phyloP scores from a whole-genome alignment of 164 flowering plant species.

The Chimonanthus salicifolius region DNA sequence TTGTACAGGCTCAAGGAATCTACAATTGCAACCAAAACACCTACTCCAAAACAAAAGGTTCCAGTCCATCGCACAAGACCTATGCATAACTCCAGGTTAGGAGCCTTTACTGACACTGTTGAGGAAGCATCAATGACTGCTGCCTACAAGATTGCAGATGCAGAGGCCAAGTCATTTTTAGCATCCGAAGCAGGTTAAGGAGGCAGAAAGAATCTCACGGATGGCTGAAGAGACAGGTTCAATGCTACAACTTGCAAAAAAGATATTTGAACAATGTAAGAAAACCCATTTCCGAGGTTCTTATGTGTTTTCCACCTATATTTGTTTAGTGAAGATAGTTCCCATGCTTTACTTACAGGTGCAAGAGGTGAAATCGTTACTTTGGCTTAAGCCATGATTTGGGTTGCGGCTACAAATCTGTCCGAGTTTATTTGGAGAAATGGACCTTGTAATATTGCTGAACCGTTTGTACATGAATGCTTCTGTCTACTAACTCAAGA shows the following conservation, averaged over 20 bases:
- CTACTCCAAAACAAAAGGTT: constrained; percentile 41
- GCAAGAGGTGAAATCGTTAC: constrained; percentile 33
- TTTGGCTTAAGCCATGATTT: constrained; percentile 21
- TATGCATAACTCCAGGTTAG: constrained; percentile 11
- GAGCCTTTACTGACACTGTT: constrained; percentile 19
- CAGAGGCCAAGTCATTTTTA: constrained; percentile 62
- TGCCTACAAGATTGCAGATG: constrained; percentile 69
- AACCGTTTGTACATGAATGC: neutral
- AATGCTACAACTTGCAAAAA: constrained; percentile 40
- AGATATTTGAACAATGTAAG: constrained; percentile 62
- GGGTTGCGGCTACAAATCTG: neutral
- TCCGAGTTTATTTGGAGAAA: neutral
- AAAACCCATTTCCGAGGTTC: neutral
- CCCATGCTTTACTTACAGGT: constrained; percentile 17
- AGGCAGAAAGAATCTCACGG: constrained; percentile 54
- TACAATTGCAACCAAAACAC: constrained; percentile 28
- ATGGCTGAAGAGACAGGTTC: constrained; percentile 67
- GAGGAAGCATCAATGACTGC: constrained; percentile 54
- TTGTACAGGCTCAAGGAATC: constrained; percentile 43
- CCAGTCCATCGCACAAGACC: constrained; percentile 18
- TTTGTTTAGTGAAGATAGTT: neutral
- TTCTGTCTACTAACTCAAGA: neutral
- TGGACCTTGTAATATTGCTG: neutral
- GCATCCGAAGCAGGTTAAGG: constrained; percentile 79
- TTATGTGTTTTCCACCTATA: neutral